Conservation (phyloP, 2,329 filamentous ascomycete genomes). For the Alternaria burnsii region DNA sequence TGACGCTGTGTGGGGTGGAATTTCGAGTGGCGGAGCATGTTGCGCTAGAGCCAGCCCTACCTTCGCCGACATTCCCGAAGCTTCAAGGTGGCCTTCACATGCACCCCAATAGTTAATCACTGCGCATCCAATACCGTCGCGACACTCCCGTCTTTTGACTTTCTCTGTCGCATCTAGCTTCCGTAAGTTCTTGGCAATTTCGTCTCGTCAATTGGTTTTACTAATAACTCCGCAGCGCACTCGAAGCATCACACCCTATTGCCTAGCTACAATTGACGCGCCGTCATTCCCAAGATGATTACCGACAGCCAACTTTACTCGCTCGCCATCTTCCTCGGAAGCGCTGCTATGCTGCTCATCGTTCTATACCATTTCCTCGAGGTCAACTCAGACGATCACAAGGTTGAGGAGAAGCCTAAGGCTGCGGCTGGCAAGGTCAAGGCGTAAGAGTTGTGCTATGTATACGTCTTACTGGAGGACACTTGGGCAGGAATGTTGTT, state of each 20-base stretch:
- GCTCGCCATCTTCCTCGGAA: slow-evolving; percentile 92
- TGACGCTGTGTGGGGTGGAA: slow-evolving; percentile 46
- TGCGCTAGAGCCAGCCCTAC: slow-evolving; percentile 26
- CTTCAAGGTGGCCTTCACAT: slow-evolving; percentile 39
- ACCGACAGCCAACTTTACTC: slow-evolving; percentile 90
- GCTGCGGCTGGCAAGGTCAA: slow-evolving; percentile 40
- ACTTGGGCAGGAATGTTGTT: background rate
- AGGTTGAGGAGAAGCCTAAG: slow-evolving; percentile 39
- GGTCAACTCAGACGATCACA: slow-evolving; percentile 76
- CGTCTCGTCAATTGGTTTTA: background rate
- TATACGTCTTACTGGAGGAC: background rate
- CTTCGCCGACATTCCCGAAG: slow-evolving; percentile 29
- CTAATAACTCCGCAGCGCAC: slow-evolving; percentile 31
- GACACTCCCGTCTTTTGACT: slow-evolving; percentile 15
- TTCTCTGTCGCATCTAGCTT: background rate
- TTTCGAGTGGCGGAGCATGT: slow-evolving; percentile 28
- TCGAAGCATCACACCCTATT: slow-evolving; percentile 8
- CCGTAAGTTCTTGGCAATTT: slow-evolving; percentile 8
- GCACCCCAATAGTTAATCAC: slow-evolving; percentile 13
- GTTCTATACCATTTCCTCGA: slow-evolving; percentile 97
- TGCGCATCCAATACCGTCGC: slow-evolving; percentile 7
- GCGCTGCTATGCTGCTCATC: slow-evolving; percentile 88
- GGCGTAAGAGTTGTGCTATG: slow-evolving; percentile 14
- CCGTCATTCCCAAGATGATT: slow-evolving; percentile 75
- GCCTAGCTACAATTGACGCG: slow-evolving; percentile 29